Base-by-base conservation (phyloP, 2,329 filamentous ascomycete species). In the Phaeoacremonium minimum region DNA sequence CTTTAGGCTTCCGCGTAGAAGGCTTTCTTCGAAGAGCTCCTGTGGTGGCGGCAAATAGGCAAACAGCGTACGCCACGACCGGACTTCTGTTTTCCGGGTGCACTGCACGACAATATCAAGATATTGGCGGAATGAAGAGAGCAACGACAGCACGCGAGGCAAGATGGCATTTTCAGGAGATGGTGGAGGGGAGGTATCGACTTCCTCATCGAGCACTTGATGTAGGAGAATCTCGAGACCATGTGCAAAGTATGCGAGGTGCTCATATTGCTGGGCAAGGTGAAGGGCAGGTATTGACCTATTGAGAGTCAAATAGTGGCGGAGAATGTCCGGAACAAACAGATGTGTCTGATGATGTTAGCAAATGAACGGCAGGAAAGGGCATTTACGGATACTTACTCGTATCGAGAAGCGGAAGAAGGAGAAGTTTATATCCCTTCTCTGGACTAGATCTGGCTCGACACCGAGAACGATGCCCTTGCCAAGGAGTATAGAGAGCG, bases 71-170 rank as follows among this genome's bases (percentile, higher is more conserved):
- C 85, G 82, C 93, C 93, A 98, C 38, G 88, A 95, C 28, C 91
- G 81, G 7, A 95, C 81, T 56, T 98, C 93, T 0, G 93, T 98
- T 63, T 98, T 98, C 37, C 93, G 84, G 2, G 93, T 96, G 63
- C 93, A 98, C 62, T 95, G 93, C 15, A 98, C 85, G 16, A 98
- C 83, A 40, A 97, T 93, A 51, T 97, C 91, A 13, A 97, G 80
- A 53, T 96, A 98, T 40, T 88, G 80, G 38, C 82, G 83, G 59
- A 88, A 85, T 2, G 83, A 87, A 1, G 85, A 85, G 39, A 82
- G 57, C 7, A 83, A 68, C 1, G 77, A 82, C 15, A 82, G 57
- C 3, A 83, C 78, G 4, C 81, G 61, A 51, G 80, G 74, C 51
- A 90, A 54, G 46, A 85, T 63, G 50, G 83, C 69, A 57, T 80